Percentiles rank a stretch among this genome's conserved stretches.
These are phyloP conservation scores for Primulina tabacum DNA, from an alignment of 257 asterid genomes.

Conservation along the genomic window DNA sequence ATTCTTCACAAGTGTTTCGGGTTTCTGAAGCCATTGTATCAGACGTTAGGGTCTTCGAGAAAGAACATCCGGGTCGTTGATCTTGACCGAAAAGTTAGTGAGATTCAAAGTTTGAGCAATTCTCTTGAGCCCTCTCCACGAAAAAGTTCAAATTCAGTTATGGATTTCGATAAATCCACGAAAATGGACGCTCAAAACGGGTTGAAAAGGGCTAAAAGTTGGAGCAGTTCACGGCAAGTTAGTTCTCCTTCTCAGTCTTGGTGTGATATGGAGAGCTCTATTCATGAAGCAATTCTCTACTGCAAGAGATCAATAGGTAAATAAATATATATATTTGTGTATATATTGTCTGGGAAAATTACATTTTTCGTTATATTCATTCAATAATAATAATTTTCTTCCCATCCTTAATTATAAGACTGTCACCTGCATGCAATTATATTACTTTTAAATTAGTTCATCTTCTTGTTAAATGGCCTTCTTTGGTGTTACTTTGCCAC, in stretches of 20 bases:
- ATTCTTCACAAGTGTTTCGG: conserved; percentile 22
- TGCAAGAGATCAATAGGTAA: conserved; percentile 41
- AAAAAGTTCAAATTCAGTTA: conserved; percentile 1
- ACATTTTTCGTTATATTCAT: not conserved
- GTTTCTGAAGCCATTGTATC: conserved; percentile 10
- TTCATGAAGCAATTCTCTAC: conserved; percentile 41
- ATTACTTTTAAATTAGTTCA: not conserved
- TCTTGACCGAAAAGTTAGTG: conserved; percentile 29
- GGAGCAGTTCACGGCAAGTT: conserved; percentile 15
- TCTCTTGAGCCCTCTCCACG: conserved; percentile 21
- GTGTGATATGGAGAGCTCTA: conserved; percentile 28
- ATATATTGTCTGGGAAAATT: not conserved
- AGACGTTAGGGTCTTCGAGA: conserved; percentile 27
- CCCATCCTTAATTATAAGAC: no score
- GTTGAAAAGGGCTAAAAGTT: conserved; percentile 5
- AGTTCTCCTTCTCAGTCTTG: conserved; percentile 15
- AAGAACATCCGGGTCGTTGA: conserved; percentile 33
- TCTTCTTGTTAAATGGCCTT: not conserved
- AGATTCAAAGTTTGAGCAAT: conserved; percentile 23
- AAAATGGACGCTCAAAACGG: conserved; percentile 3
- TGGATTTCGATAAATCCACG: conserved; percentile 5
- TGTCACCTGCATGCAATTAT: not conserved
- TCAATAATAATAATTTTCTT: not conserved
- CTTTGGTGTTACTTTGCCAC: no score
- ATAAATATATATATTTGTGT: no score